Evolutionary conservation across 1,139 yeast genomes (phyloP).

Genomic region (Sugiyamaella japonica): DNA sequence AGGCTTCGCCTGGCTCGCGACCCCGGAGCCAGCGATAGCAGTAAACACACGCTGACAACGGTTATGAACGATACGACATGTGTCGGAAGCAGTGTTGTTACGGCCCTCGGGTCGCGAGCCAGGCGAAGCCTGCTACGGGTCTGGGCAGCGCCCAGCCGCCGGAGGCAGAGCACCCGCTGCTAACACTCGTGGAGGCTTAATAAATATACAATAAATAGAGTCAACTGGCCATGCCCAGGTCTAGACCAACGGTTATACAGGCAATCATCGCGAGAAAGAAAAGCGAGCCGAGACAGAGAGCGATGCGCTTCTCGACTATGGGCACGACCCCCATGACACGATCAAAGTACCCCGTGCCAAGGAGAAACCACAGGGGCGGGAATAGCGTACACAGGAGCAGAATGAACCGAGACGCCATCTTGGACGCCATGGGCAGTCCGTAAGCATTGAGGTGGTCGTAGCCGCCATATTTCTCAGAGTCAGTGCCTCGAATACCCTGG

Average conservation of each 20-base stretch:
- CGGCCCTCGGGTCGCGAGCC: too few species aligned
- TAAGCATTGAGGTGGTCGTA: constrained; percentile 16
- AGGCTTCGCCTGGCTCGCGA: too few species aligned
- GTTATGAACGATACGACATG: too few species aligned
- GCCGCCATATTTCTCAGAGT: constrained; percentile 5
- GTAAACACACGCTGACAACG: too few species aligned
- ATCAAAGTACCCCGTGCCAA: constrained; percentile 42
- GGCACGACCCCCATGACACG: constrained; percentile 38
- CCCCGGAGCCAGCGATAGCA: too few species aligned
- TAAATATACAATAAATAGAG: constrained; percentile 7
- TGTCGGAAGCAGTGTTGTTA: too few species aligned
- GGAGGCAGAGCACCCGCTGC: too few species aligned
- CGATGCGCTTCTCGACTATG: constrained; percentile 34
- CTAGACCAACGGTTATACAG: constrained; percentile 36
- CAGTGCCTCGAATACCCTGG: constrained; percentile 4
- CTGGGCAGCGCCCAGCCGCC: too few species aligned
- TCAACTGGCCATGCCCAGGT: constrained; percentile 20
- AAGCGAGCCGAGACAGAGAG: constrained; percentile 31
- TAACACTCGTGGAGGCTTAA: too few species aligned
- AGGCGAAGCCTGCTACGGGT: too few species aligned
- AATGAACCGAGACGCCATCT: constrained; percentile 22
- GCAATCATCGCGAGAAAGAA: constrained; percentile 35
- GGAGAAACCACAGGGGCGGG: constrained; percentile 44
- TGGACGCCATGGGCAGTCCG: constrained; percentile 25
- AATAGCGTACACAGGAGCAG: constrained; percentile 34